These are phyloP conservation scores for Xenosphaeropsis pyriputrescens DNA, from an alignment of 2,329 filamentous ascomycete species.

Conservation along the genomic window DNA sequence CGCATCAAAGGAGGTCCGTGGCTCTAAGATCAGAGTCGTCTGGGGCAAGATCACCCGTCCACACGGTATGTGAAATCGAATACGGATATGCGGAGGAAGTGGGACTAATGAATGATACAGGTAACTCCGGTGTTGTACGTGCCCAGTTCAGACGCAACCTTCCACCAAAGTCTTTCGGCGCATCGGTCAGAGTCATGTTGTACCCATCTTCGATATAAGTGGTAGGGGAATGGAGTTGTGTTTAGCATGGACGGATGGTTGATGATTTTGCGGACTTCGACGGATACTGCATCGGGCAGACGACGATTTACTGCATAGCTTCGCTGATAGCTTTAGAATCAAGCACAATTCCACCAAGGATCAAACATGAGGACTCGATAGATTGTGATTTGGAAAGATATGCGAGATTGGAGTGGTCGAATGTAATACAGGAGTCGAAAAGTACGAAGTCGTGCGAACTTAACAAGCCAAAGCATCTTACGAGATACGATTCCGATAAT, in stretches of 20 bases:
- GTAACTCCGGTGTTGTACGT: slow-evolving; percentile 95
- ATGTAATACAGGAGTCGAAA: too few species aligned
- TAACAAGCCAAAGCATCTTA: too few species aligned
- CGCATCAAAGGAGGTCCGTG: slow-evolving; percentile 84
- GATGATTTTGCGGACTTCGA: slow-evolving; percentile 43
- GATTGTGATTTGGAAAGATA: too few species aligned
- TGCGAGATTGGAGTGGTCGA: too few species aligned
- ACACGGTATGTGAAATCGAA: slow-evolving; percentile 52
- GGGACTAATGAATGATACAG: slow-evolving; percentile 25
- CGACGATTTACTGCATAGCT: slow-evolving; percentile 37
- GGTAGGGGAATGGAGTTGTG: slow-evolving; percentile 30
- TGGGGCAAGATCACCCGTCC: slow-evolving; percentile 97
- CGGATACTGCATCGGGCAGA: slow-evolving; percentile 23
- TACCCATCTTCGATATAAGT: slow-evolving; percentile 95
- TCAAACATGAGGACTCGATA: slow-evolving; percentile 1
- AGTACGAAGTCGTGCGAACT: too few species aligned
- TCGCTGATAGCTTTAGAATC: slow-evolving; percentile 40
- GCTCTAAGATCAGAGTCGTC: slow-evolving; percentile 97
- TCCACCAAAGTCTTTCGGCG: slow-evolving; percentile 91
- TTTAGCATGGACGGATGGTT: slow-evolving; percentile 35
- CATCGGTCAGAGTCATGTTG: slow-evolving; percentile 91
- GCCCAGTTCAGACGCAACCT: slow-evolving; percentile 96
- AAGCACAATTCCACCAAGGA: slow-evolving; percentile 20
- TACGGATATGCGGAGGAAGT: neutral
- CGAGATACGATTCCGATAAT: too few species aligned